Percentiles rank a stretch among this genome's conserved stretches.
Conservation (phyloP, 768 basidiomycete species). For the Leucosporidium yakuticum region DNA sequence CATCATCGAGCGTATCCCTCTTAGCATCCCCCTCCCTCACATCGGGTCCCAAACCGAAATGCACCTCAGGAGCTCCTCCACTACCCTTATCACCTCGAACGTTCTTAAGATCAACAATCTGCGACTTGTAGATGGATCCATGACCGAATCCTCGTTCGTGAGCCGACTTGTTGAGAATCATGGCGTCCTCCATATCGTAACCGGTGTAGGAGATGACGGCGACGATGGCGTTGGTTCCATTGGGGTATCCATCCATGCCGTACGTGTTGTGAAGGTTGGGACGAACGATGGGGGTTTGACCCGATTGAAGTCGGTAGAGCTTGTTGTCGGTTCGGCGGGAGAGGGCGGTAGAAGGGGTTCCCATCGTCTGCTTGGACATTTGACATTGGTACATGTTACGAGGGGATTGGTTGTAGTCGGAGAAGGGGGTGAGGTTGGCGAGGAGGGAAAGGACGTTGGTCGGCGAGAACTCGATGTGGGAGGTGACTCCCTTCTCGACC, state of each 20-base stretch:
- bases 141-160: slow-evolving; percentile 97
- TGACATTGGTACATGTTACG: slow-evolving; percentile 52
- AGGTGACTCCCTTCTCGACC: slow-evolving; percentile 65
- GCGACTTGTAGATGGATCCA: slow-evolving; percentile 91
- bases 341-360: slow-evolving; percentile 87
- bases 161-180: slow-evolving; percentile 98
- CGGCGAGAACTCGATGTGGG: slow-evolving; percentile 88
- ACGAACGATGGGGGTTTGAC: slow-evolving; percentile 90
- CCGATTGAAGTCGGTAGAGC: slow-evolving; percentile 88
- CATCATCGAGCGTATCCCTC: slow-evolving; percentile 59
- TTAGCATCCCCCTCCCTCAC: slow-evolving; percentile 53
- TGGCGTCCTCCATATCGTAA: slow-evolving; percentile 99
- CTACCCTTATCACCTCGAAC: slow-evolving; percentile 56
- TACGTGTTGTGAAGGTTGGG: slow-evolving; percentile 86
- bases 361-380: slow-evolving; percentile 99
- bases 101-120: slow-evolving; percentile 82
- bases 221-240: slow-evolving; percentile 94
- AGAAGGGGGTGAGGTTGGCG: slow-evolving; percentile 96
- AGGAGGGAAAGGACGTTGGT: slow-evolving; percentile 95
- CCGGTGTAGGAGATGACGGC: slow-evolving; percentile 99
- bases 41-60: slow-evolving; percentile 78
- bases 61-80: slow-evolving; percentile 63
- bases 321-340: slow-evolving; percentile 96
- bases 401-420: slow-evolving; percentile 92
- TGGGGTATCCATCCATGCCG: slow-evolving; percentile 97